phyloP scores from a whole-genome alignment of 2,329 filamentous ascomycete species.

The Cladosporium sp. region DNA sequence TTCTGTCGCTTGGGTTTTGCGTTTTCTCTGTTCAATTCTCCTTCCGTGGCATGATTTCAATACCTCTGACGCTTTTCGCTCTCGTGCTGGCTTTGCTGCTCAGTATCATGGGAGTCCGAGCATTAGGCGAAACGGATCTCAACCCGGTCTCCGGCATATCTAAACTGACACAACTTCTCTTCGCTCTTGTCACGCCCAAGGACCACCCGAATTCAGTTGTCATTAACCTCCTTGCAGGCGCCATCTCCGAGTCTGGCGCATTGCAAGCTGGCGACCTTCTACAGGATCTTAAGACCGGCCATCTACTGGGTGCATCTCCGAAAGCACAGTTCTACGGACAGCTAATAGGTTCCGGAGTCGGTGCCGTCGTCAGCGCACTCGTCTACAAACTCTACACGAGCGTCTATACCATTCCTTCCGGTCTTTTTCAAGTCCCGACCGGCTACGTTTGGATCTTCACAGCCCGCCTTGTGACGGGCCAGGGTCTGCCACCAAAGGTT shows the following conservation, averaged over 20 bases:
- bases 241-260: conserved; percentile 77
- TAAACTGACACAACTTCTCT: conserved; percentile 93
- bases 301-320: conserved; percentile 84
- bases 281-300: conserved; percentile 95
- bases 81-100: conserved; percentile 69
- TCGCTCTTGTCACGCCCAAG: conserved; percentile 81
- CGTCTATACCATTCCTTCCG: conserved; percentile 83
- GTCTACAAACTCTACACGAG: conserved; percentile 87
- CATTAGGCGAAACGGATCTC: conserved; percentile 76
- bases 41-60: conserved; percentile 77
- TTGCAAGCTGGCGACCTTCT: conserved; percentile 93
- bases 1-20: conserved; percentile 73
- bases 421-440: conserved; percentile 88
- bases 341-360: conserved; percentile 80
- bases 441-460: conserved; percentile 98
- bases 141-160: conserved; percentile 96
- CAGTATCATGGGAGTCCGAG: conserved; percentile 60
- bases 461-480: conserved; percentile 82
- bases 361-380: conserved; percentile 77
- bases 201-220: conserved; percentile 80
- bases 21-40: conserved; percentile 74
- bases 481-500: conserved; percentile 80
- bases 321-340: conserved; percentile 97
- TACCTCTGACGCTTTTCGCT: conserved; percentile 78
- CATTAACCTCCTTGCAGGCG: conserved; percentile 91